Evolutionary conservation across 2,329 filamentous ascomycete genomes (phyloP).

Genomic region (Trichoderma atroviride): DNA sequence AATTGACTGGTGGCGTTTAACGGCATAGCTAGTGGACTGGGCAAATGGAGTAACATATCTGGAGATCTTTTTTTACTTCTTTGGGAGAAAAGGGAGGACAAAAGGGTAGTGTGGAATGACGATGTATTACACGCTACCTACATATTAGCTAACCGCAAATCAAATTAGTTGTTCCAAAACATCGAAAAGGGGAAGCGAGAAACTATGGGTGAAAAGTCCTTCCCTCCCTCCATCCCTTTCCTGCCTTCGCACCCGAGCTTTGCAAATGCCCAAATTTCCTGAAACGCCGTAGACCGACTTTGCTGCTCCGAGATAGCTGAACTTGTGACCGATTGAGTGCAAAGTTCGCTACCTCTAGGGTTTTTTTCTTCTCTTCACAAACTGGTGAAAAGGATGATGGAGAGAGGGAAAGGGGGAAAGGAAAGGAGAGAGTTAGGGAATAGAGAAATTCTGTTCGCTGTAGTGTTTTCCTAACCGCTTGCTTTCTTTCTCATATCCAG

Average conservation of each 20-base stretch:
- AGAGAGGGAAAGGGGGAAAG: neutral
- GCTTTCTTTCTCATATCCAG: constrained; percentile 25
- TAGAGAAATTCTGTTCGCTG: constrained; percentile 15
- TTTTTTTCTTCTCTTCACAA: neutral
- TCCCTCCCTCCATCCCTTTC: neutral
- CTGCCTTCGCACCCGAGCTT: constrained; percentile 17
- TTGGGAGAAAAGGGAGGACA: neutral
- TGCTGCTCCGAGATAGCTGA: constrained; percentile 17
- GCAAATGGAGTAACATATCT: neutral
- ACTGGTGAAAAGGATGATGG: constrained; percentile 4
- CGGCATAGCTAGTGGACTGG: neutral
- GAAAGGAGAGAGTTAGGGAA: constrained; percentile 3
- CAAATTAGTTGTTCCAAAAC: constrained; percentile 20
- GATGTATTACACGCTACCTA: constrained; percentile 35
- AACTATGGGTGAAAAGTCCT: constrained; percentile 5
- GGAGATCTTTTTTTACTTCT: neutral
- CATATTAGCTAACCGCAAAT: constrained; percentile 31
- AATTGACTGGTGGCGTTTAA: neutral
- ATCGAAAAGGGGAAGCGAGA: constrained; percentile 15
- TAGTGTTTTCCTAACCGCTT: constrained; percentile 25
- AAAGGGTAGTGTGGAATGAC: constrained; percentile 22
- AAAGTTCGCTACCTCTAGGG: neutral
- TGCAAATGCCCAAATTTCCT: constrained; percentile 24
- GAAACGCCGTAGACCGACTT: constrained; percentile 25
- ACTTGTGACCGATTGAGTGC: neutral